phyloP scores from a whole-genome alignment of 2,329 filamentous ascomycete species.

The Rutstroemia sp. region DNA sequence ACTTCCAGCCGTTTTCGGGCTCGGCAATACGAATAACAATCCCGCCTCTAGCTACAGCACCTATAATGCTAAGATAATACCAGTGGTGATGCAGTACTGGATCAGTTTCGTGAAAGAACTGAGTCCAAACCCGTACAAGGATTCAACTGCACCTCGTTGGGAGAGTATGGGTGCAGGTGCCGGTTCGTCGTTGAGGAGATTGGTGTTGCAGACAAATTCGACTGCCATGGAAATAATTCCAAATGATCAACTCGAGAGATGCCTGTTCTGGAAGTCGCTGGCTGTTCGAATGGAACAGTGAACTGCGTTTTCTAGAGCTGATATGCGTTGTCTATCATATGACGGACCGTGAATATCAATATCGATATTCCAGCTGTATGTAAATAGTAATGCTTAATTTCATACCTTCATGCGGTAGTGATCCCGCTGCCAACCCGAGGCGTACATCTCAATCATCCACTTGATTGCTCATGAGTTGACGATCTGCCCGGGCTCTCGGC shows the following conservation, averaged over 20 bases:
- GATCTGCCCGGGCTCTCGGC: no score
- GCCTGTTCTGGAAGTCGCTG: conserved; percentile 22
- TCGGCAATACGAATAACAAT: conserved; percentile 27
- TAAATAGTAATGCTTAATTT: no score
- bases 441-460: no score
- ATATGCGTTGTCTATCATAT: no score
- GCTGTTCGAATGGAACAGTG: not conserved
- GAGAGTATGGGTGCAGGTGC: conserved; percentile 17
- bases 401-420: no score
- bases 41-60: conserved; percentile 28
- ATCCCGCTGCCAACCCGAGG: no score
- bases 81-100: conserved; percentile 35
- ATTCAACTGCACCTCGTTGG: conserved; percentile 26
- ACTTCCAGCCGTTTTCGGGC: conserved; percentile 32
- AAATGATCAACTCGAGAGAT: conserved; percentile 17
- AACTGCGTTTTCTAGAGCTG: not conserved
- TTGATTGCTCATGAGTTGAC: no score
- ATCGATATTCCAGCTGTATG: no score
- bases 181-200: conserved; percentile 13
- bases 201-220: conserved; percentile 21
- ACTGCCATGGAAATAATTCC: conserved; percentile 26
- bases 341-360: no score
- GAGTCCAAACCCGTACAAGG: conserved; percentile 33
- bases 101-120: conserved; percentile 36
- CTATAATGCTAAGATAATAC: conserved; percentile 29